These are phyloP conservation scores for Pestalotiopsis sp. DNA, from an alignment of 2,329 filamentous ascomycete genomes.

Conservation along the genomic window DNA sequence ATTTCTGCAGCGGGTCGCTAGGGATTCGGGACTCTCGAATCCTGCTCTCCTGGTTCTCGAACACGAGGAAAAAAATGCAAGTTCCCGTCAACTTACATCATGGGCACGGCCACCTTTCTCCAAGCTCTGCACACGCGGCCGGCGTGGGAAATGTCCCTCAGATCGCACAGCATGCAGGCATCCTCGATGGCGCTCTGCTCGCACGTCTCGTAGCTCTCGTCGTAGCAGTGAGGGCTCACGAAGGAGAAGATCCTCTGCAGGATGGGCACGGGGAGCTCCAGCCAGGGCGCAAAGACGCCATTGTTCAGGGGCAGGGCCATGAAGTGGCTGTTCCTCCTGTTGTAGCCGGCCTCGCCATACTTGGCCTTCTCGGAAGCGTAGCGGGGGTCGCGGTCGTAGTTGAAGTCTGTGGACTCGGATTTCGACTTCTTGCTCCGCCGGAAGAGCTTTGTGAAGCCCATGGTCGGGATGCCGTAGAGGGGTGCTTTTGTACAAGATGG, in stretches of 20 bases:
- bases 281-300: conserved; percentile 31
- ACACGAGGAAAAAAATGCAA: neutral
- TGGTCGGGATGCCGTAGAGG: conserved; percentile 16
- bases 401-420: conserved; percentile 20
- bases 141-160: conserved; percentile 84
- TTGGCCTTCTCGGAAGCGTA: conserved; percentile 10
- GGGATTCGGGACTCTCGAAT: too few relatives aligned
- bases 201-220: conserved; percentile 79
- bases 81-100: conserved; percentile 58
- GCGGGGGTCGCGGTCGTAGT: conserved; percentile 25
- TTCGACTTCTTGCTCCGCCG: conserved; percentile 35
- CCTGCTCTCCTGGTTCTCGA: neutral
- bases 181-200: conserved; percentile 79
- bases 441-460: conserved; percentile 35
- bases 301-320: neutral
- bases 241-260: conserved; percentile 77
- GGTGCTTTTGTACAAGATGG: neutral
- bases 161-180: conserved; percentile 90
- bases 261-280: conserved; percentile 66
- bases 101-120: conserved; percentile 53
- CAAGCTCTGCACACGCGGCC: conserved; percentile 75
- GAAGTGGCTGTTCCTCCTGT: conserved; percentile 17
- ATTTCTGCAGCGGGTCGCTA: neutral
- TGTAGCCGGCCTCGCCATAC: conserved; percentile 20
- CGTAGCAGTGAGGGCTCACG: conserved; percentile 80